A percentile compares a stretch with the other conserved stretches of the same genome.
Evolutionary conservation across 208 protist genomes (phyloP).

Genomic region (Leptomonas pyrrhocoris): DNA sequence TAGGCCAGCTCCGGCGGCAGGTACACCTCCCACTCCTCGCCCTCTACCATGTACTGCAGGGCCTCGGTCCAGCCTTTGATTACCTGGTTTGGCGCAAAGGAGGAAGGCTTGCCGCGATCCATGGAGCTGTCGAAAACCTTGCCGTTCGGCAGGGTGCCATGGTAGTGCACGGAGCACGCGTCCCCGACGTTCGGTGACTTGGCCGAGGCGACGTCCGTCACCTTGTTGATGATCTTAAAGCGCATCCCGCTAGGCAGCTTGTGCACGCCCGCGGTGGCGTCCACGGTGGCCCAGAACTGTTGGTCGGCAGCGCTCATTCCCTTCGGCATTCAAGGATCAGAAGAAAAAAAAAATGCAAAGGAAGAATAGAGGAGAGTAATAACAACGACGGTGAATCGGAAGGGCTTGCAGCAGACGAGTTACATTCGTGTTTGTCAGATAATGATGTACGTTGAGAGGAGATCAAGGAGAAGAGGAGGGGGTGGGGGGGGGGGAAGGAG

Average conservation of each 20-base stretch:
- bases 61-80: slow-evolving; percentile 87
- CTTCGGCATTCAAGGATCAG: slow-evolving; percentile 20
- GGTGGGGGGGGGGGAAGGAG: too few species aligned
- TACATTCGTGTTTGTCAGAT: too few species aligned
- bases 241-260: slow-evolving; percentile 81
- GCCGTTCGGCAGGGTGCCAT: slow-evolving; percentile 66
- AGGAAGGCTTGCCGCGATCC: slow-evolving; percentile 58
- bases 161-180: slow-evolving; percentile 83
- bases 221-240: slow-evolving; percentile 67
- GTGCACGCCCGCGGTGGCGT: slow-evolving; percentile 43
- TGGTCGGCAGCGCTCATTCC: slow-evolving; percentile 33
- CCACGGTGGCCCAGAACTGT: slow-evolving; percentile 54
- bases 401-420: too few species aligned
- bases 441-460: too few species aligned
- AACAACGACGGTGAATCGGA: too few species aligned
- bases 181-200: slow-evolving; percentile 56
- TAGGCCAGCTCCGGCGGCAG: slow-evolving; percentile 80
- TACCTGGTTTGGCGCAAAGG: slow-evolving; percentile 76
- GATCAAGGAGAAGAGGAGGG: background rate
- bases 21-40: slow-evolving; percentile 86
- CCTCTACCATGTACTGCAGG: slow-evolving; percentile 86
- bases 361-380: background rate
- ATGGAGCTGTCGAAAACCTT: slow-evolving; percentile 87
- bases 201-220: slow-evolving; percentile 26
- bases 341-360: slow-evolving; percentile 16